Evolutionary conservation across 75 land plant species (phyloP), one percentile per base, ranked within the genome.

Genomic region (Azolla pinnata): DNA sequence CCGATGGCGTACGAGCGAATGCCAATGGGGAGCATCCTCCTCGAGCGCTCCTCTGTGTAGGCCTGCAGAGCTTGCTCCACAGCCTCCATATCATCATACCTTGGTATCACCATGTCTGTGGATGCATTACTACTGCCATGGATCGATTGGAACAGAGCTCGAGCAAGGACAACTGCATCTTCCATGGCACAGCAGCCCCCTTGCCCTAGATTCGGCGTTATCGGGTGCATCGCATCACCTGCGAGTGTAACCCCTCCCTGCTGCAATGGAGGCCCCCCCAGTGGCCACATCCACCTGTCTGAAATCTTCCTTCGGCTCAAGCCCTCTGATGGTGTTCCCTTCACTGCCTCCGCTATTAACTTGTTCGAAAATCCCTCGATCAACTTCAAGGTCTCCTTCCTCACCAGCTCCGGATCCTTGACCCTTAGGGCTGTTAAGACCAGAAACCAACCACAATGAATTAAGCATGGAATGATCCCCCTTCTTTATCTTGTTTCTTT

Each of bases 131-230:
- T 57, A 0, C 29, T 25, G n/a, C n/a, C n/a, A n/a, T n/a, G n/a
- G n/a, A n/a, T n/a, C n/a, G n/a, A n/a, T n/a, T n/a, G n/a, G n/a
- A n/a, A 0, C 27, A 65, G 59, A 14, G 48, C 42, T 1, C 44
- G 58, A 32, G 82, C 85, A 0, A 88, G 57, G 44, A 75, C 53
- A 44, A 56, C 72, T 18, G 73, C 77, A 52, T 90, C 90, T 70
- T 90, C 96, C 45, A 86, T 24, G 1, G 91, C 76, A 16, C 62
- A 59, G 65, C 91, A 81, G 0, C 78, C 90, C 0, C 96, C 96
- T 69, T 85, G 90, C 35, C 82, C 96, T 2, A 89, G 31, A 59
- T 89, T 88, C 1, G 96, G 95, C 7, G 95, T 88, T 77, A 82
- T 80, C 29, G 86, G 81, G 44, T 88, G 95, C 24, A 82, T 58